These are phyloP conservation scores for Pezicula neosporulosa DNA, from an alignment of 2,329 filamentous ascomycete species.

Conservation along the genomic window DNA sequence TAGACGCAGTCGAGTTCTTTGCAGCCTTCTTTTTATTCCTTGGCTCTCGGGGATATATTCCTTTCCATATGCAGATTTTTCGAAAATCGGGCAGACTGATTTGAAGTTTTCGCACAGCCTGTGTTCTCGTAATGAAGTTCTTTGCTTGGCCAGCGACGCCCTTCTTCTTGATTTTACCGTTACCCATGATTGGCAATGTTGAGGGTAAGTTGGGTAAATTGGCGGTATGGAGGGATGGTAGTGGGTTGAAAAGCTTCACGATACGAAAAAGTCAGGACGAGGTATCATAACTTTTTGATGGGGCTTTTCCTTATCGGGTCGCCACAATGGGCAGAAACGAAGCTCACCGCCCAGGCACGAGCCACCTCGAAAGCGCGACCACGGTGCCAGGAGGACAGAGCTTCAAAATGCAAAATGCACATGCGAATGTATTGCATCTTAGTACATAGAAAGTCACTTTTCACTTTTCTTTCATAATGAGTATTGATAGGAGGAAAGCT, in stretches of 20 bases:
- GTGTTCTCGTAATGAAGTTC: conserved; percentile 97
- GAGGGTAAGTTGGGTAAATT: conserved; percentile 11
- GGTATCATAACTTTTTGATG: conserved; percentile 1
- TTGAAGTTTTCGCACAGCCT: conserved; percentile 96
- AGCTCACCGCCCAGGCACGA: not conserved
- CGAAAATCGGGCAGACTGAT: conserved; percentile 96
- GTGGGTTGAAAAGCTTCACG: conserved; percentile 29
- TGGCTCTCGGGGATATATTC: conserved; percentile 96
- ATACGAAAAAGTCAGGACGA: conserved; percentile 26
- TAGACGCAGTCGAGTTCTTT: conserved; percentile 84
- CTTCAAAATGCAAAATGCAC: not conserved
- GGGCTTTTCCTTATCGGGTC: not conserved
- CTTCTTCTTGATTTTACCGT: conserved; percentile 88
- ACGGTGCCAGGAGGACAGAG: conserved; percentile 2
- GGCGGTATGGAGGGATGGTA: conserved; percentile 9
- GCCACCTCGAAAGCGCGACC: not conserved
- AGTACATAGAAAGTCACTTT: conserved; percentile 9
- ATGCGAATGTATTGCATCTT: too few species aligned
- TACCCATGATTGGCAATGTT: conserved; percentile 33
- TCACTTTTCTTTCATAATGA: conserved; percentile 34
- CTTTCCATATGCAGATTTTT: conserved; percentile 99
- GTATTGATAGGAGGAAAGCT: conserved; percentile 54
- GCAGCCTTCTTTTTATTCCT: conserved; percentile 95
- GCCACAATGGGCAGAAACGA: not conserved
- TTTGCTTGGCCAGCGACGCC: conserved; percentile 84